Conservation (phyloP, 1,284 basidiomycete species). For the Butyriboletus appendiculatus region DNA sequence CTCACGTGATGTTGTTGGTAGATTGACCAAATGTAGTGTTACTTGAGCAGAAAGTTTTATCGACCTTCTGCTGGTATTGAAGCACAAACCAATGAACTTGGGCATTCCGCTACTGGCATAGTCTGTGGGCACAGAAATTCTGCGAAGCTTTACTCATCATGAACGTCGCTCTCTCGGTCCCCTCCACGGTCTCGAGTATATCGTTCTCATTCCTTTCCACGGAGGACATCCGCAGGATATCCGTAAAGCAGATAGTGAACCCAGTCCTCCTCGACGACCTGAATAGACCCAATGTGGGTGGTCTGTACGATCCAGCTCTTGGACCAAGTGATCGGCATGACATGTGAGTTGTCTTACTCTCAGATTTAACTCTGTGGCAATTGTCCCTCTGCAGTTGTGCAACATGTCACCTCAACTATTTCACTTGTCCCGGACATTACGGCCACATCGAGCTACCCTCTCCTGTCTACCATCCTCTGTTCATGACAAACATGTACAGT, state of each 20-base stretch:
- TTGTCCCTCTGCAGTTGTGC: constrained; percentile 67
- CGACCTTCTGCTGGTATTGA: neutral
- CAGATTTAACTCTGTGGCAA: neutral
- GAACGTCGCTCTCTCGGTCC: constrained; percentile 92
- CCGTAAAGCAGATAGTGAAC: constrained; percentile 96
- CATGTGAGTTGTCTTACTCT: constrained; percentile 62
- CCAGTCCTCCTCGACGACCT: constrained; percentile 93
- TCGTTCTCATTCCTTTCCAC: constrained; percentile 95
- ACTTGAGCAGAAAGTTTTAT: constrained; percentile 16
- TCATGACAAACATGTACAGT: constrained; percentile 92
- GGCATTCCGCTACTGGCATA: neutral
- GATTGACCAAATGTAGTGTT: constrained; percentile 1
- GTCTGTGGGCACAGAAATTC: neutral
- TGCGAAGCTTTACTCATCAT: constrained; percentile 44
- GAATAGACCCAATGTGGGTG: constrained; percentile 89
- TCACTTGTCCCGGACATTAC: constrained; percentile 96
- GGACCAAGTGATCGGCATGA: constrained; percentile 89
- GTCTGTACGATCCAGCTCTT: constrained; percentile 94
- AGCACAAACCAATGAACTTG: constrained; percentile 1
- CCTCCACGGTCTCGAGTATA: constrained; percentile 81
- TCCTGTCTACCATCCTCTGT: constrained; percentile 96
- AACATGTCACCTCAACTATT: constrained; percentile 92
- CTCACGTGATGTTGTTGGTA: constrained; percentile 23
- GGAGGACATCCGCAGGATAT: constrained; percentile 91
- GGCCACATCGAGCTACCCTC: constrained; percentile 98